phyloP scores from a whole-genome alignment of 169 alveolate species.

The Neospora caninum region DNA sequence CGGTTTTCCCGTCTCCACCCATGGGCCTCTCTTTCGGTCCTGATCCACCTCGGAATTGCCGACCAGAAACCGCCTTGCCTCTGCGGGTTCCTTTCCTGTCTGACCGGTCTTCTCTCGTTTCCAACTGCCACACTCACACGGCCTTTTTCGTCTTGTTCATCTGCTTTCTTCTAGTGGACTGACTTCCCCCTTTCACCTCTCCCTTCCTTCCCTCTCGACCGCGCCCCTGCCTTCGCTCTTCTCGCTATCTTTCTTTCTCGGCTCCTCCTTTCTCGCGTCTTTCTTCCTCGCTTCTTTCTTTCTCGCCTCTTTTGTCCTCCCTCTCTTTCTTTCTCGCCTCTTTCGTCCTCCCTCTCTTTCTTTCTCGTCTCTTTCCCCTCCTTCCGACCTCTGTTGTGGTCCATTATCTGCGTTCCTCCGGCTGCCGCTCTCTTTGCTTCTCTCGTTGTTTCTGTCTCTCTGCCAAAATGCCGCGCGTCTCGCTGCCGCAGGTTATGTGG shows the following conservation, averaged over 20 bases:
- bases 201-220: too few relatives aligned
- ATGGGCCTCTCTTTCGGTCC: too few relatives aligned
- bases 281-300: background rate
- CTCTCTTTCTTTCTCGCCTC: background rate
- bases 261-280: background rate
- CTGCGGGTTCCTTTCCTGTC: too few relatives aligned
- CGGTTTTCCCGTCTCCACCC: too few relatives aligned
- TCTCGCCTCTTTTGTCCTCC: background rate
- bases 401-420: background rate
- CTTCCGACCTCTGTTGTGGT: background rate
- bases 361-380: background rate
- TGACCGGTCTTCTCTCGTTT: too few relatives aligned
- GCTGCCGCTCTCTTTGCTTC: background rate
- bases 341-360: background rate
- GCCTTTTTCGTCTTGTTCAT: too few relatives aligned
- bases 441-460: background rate
- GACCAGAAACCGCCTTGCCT: too few relatives aligned
- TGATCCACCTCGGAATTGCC: too few relatives aligned
- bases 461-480: slow-evolving; percentile 84
- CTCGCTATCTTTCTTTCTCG: background rate
- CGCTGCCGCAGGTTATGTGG: slow-evolving; percentile 89
- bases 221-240: background rate
- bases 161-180: too few relatives aligned
- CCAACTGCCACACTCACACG: too few relatives aligned
- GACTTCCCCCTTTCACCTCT: too few relatives aligned